A percentile compares a stretch with the other conserved stretches of the same genome.
Evolutionary conservation across 176 grass and related monocot species (phyloP).

Genomic region (Eremochloa ophiuroides): DNA sequence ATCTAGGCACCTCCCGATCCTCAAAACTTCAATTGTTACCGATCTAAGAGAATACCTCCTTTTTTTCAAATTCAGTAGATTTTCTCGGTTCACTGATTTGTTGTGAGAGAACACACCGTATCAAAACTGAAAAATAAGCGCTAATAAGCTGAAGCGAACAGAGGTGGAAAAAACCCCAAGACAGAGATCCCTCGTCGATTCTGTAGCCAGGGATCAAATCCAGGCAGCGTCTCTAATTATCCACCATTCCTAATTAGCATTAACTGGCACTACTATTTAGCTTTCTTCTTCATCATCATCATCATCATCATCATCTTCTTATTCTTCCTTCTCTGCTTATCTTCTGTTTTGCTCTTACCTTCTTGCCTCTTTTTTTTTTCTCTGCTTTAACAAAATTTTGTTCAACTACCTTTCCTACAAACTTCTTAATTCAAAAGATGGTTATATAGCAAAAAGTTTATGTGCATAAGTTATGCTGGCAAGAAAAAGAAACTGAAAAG

Average conservation of each 20-base stretch:
- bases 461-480: too few species aligned
- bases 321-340: background rate
- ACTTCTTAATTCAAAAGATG: background rate
- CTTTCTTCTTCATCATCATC: background rate
- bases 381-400: background rate
- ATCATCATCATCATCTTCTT: too few species aligned
- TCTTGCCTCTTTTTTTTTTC: background rate
- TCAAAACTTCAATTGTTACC: too few species aligned
- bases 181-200: background rate
- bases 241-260: background rate
- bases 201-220: background rate
- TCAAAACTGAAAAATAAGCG: too few species aligned
- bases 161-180: too few species aligned
- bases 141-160: too few species aligned
- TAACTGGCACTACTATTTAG: background rate
- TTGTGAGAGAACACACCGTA: too few species aligned
- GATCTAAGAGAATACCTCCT: too few species aligned
- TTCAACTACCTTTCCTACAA: background rate
- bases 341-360: background rate
- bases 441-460: background rate
- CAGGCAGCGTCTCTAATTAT: background rate
- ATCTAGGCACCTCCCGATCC: too few species aligned
- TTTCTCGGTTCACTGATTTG: too few species aligned
- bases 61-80: too few species aligned
- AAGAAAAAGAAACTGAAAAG: too few species aligned